Percentiles rank a stretch among this genome's conserved stretches.
These are phyloP conservation scores for Cladophialophora chaetospira DNA, from an alignment of 2,329 filamentous ascomycete genomes.

Conservation along the genomic window DNA sequence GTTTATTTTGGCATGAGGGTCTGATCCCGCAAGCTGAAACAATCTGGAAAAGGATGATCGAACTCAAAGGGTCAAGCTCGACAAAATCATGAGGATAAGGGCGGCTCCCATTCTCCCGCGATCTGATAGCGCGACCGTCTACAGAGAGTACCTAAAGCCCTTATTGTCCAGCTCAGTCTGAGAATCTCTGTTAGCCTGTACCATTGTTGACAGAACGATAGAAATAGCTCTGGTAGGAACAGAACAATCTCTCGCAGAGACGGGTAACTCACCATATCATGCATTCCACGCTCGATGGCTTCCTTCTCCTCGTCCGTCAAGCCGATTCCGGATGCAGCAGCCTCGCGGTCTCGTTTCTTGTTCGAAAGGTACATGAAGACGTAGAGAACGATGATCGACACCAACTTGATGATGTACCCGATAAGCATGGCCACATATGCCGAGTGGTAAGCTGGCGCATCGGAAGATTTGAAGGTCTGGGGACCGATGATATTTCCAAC, in stretches of 20 bases:
- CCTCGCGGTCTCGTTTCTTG: slow-evolving; percentile 55
- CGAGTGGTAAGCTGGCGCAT: slow-evolving; percentile 53
- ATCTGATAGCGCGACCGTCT: neutral
- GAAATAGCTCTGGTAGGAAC: too few relatives aligned
- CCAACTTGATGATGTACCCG: slow-evolving; percentile 57
- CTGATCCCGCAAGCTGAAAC: neutral
- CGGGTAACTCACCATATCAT: too few relatives aligned
- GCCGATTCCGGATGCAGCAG: slow-evolving; percentile 35
- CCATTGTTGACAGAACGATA: too few relatives aligned
- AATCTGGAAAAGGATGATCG: slow-evolving; percentile 1
- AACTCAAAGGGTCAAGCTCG: neutral
- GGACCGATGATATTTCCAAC: slow-evolving; percentile 43
- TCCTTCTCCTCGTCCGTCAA: slow-evolving; percentile 50
- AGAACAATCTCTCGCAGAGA: too few relatives aligned
- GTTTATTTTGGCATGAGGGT: slow-evolving; percentile 8
- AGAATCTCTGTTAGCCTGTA: too few relatives aligned
- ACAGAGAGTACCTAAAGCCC: slow-evolving; percentile 56
- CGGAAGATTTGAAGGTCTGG: slow-evolving; percentile 54
- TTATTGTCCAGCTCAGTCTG: slow-evolving; percentile 60
- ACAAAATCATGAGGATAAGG: too few relatives aligned
- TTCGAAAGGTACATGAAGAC: slow-evolving; percentile 59
- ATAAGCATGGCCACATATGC: slow-evolving; percentile 57
- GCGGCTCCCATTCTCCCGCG: neutral
- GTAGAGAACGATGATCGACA: slow-evolving; percentile 54
- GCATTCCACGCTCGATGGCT: slow-evolving; percentile 50